Evolutionary conservation across 306 rosid species (phyloP).

Genomic region (Astragalus membranaceus): DNA sequence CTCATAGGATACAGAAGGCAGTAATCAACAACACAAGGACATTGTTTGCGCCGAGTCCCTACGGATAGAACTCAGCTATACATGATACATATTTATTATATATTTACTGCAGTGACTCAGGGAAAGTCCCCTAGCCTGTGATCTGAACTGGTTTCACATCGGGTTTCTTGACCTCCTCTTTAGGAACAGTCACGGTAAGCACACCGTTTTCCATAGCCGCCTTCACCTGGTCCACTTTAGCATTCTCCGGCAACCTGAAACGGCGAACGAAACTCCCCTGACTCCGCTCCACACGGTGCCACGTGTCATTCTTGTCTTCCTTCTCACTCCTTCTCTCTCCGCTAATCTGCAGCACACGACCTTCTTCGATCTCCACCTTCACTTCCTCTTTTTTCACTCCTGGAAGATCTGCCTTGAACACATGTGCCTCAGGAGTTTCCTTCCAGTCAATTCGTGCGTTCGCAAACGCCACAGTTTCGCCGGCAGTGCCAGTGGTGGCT

Average conservation of each 20-base stretch:
- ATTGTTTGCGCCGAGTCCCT: too few species aligned
- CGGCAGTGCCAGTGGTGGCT: neutral
- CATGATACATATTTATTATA: too few species aligned
- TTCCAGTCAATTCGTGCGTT: conserved; percentile 37
- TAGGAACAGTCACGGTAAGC: conserved; percentile 31
- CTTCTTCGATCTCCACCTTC: conserved; percentile 35
- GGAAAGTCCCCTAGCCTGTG: conserved; percentile 20
- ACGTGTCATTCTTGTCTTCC: conserved; percentile 28
- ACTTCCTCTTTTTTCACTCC: conserved; percentile 40
- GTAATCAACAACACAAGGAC: too few species aligned
- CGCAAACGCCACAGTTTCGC: conserved; percentile 12
- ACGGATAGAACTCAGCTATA: too few species aligned
- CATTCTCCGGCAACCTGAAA: conserved; percentile 37
- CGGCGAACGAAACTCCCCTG: conserved; percentile 30
- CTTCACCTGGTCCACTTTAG: conserved; percentile 27
- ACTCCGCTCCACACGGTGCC: conserved; percentile 38
- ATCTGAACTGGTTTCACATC: conserved; percentile 28
- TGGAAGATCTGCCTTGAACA: conserved; percentile 29
- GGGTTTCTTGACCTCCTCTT: conserved; percentile 24
- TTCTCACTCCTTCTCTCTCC: conserved; percentile 33
- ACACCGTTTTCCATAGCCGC: conserved; percentile 33
- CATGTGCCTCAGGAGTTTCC: conserved; percentile 34
- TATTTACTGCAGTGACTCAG: too few species aligned
- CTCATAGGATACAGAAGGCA: too few species aligned
- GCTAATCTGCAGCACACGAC: conserved; percentile 26